These are phyloP conservation scores for Cercospora nicotianae DNA, from an alignment of 2,329 filamentous ascomycete genomes.

Conservation along the genomic window DNA sequence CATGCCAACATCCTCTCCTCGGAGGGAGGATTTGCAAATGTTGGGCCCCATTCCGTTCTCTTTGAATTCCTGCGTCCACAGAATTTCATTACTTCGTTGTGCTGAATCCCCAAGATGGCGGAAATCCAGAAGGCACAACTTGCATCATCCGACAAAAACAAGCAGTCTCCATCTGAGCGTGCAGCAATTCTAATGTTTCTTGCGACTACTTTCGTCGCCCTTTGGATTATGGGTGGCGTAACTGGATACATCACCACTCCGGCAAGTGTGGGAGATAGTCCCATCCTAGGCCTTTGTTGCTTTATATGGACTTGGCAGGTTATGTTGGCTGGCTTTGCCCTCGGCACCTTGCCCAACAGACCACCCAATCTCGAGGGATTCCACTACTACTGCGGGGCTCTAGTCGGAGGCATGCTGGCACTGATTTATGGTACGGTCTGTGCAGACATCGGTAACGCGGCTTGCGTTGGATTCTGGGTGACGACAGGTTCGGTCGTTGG, in stretches of 20 bases:
- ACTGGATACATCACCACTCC: background rate
- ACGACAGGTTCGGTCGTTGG: background rate
- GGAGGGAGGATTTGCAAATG: background rate
- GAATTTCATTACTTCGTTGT: background rate
- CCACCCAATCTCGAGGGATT: background rate
- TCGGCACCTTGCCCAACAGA: background rate
- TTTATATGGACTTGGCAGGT: background rate
- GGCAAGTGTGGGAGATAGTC: background rate
- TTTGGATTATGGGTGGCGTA: background rate
- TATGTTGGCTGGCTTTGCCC: background rate
- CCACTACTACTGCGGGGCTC: background rate
- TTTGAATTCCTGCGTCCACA: background rate
- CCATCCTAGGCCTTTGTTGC: background rate
- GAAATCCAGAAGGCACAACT: background rate
- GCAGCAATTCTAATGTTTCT: background rate
- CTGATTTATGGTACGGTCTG: background rate
- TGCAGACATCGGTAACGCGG: background rate
- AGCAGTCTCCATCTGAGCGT: background rate
- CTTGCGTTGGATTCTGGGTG: background rate
- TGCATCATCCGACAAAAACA: background rate
- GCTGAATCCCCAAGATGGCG: background rate
- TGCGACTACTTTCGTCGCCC: background rate
- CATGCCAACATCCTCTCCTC: background rate
- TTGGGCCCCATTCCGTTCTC: background rate
- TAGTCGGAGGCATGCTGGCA: background rate